A percentile compares a stretch with the other conserved stretches of the same genome.
Conservation (phyloP, 768 basidiomycete genomes). For the Hygrocybe punicea region DNA sequence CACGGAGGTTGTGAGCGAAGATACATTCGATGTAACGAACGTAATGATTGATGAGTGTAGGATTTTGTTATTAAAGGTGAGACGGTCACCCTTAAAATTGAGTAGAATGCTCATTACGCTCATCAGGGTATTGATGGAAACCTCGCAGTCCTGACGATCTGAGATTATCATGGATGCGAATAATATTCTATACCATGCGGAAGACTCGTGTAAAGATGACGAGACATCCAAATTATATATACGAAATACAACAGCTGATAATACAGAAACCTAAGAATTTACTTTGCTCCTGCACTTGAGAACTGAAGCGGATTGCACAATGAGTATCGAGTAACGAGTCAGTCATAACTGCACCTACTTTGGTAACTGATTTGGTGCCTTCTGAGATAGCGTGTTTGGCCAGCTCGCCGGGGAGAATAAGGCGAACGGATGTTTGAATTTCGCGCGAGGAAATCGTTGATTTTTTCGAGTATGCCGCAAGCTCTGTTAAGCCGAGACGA, state of each 20-base stretch:
- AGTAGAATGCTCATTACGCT: neutral
- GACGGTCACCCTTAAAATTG: neutral
- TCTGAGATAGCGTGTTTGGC: constrained; percentile 60
- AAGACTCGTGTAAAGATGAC: neutral
- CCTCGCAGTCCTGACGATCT: neutral
- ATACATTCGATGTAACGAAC: constrained; percentile 49
- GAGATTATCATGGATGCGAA: neutral
- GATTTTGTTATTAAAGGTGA: constrained; percentile 47
- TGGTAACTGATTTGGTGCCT: constrained; percentile 91
- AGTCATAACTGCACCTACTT: constrained; percentile 40
- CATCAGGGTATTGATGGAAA: neutral
- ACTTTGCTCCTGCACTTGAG: constrained; percentile 3
- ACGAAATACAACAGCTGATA: neutral
- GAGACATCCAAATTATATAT: too few species aligned
- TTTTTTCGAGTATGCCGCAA: constrained; percentile 97
- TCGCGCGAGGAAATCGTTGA: constrained; percentile 98
- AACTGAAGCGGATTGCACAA: neutral
- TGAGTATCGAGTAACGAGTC: neutral
- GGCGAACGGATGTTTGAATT: constrained; percentile 94
- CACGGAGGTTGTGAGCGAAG: constrained; percentile 48
- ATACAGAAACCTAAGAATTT: neutral
- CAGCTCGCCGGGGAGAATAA: constrained; percentile 94
- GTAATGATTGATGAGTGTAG: constrained; percentile 57
- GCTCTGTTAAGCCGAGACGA: constrained; percentile 73
- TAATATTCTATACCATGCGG: neutral